Percentiles rank a stretch among this genome's conserved stretches.
Conservation (phyloP, 2,329 filamentous ascomycete genomes). For the Plectosphaerella cucumerina region DNA sequence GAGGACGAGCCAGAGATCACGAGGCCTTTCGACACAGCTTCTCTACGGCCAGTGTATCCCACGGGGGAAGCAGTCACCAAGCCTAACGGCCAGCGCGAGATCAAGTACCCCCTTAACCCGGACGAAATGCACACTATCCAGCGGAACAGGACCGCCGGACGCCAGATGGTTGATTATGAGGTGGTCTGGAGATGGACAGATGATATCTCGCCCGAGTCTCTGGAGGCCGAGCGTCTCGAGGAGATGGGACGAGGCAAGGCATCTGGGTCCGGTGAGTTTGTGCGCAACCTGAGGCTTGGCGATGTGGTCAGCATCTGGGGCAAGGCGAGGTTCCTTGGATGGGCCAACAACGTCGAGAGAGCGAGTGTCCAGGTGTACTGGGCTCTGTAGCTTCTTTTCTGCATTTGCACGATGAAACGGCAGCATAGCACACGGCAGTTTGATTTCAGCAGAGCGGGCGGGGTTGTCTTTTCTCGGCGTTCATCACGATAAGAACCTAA, state of each 20-base stretch:
- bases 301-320: slow-evolving; percentile 61
- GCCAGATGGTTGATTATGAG: slow-evolving; percentile 31
- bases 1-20: slow-evolving; percentile 9
- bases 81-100: slow-evolving; percentile 17
- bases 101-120: slow-evolving; percentile 32
- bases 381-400: slow-evolving; percentile 33
- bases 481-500: too few relatives aligned
- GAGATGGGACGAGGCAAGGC: slow-evolving; percentile 43
- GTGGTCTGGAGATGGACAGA: slow-evolving; percentile 53
- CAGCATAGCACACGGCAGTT: too few relatives aligned
- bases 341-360: slow-evolving; percentile 46
- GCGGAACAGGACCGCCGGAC: slow-evolving; percentile 34
- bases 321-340: slow-evolving; percentile 50
- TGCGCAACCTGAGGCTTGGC: slow-evolving; percentile 51
- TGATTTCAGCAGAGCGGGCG: too few relatives aligned
- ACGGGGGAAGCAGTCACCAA: slow-evolving; percentile 9
- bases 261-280: slow-evolving; percentile 51
- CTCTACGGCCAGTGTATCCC: slow-evolving; percentile 32
- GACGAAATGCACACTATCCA: slow-evolving; percentile 40
- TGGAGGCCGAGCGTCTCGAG: slow-evolving; percentile 30
- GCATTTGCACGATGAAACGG: background rate
- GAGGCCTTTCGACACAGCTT: slow-evolving; percentile 23
- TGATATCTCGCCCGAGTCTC: slow-evolving; percentile 36
- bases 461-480: too few relatives aligned
- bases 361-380: slow-evolving; percentile 56